These are phyloP conservation scores for Solanum paucissectum DNA, from an alignment of 257 asterid genomes.

Conservation along the genomic window DNA sequence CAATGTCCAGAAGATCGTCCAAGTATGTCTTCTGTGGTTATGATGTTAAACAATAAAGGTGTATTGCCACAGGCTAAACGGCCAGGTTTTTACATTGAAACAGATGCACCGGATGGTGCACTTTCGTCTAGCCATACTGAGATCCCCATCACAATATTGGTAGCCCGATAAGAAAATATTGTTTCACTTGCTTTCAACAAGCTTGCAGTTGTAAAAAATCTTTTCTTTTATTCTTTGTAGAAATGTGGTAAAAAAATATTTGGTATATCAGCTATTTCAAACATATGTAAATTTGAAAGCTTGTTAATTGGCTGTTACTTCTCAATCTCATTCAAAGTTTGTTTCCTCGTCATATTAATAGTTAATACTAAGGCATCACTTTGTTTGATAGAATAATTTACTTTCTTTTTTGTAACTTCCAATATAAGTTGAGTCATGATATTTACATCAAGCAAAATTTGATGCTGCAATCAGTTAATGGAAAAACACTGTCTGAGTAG, in stretches of 20 bases:
- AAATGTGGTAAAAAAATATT: not conserved
- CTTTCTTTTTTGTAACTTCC: not conserved
- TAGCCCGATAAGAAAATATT: not conserved
- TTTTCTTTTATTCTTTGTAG: not conserved
- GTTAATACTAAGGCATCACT: not conserved
- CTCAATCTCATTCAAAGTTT: not conserved
- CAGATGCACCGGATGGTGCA: not conserved
- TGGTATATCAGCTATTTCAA: not conserved
- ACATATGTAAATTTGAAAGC: not conserved
- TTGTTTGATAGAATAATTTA: too few species aligned
- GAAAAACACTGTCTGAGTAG: not conserved
- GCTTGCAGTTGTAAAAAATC: not conserved
- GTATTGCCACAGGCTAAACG: constrained; percentile 12
- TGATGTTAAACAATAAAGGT: constrained; percentile 20
- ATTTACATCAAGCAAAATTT: not conserved
- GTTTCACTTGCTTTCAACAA: not conserved
- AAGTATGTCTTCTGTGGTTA: constrained; percentile 17
- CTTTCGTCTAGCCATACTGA: not conserved
- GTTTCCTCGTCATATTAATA: not conserved
- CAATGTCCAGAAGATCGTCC: constrained; percentile 26
- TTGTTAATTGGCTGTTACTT: not conserved
- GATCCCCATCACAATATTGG: not conserved
- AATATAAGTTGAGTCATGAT: not conserved
- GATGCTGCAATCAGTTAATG: not conserved
- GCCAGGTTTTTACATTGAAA: constrained; percentile 26